These are phyloP conservation scores for Entonaema liquescens DNA, from an alignment of 495 filamentous ascomycete genomes.

Conservation along the genomic window DNA sequence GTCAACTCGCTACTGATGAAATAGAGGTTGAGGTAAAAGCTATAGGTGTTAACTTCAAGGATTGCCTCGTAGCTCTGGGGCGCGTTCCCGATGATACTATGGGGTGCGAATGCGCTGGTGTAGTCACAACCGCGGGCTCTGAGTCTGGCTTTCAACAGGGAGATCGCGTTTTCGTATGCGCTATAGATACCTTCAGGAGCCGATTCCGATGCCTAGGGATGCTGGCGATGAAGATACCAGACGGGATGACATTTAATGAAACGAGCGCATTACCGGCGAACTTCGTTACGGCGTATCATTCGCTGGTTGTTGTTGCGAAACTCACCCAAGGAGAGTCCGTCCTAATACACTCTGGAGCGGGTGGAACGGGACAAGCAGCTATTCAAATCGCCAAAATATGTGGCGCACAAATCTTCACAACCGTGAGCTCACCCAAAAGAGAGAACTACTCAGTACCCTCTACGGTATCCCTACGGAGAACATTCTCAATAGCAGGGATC, in stretches of 20 bases:
- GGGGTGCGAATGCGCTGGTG: slow-evolving; percentile 41
- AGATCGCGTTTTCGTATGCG: not conserved
- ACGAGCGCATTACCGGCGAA: too few species aligned
- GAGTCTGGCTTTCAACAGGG: slow-evolving; percentile 28
- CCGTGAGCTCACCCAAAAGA: not conserved
- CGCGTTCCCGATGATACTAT: slow-evolving; percentile 1
- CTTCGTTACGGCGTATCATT: too few species aligned
- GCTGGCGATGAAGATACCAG: too few species aligned
- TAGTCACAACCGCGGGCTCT: slow-evolving; percentile 42
- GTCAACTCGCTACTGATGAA: not conserved
- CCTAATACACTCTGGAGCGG: not conserved
- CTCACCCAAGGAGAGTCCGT: not conserved
- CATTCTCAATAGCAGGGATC: not conserved
- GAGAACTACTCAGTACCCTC: not conserved
- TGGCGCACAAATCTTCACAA: not conserved
- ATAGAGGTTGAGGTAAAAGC: slow-evolving; percentile 36
- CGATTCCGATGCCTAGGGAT: too few species aligned
- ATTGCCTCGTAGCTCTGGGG: slow-evolving; percentile 32
- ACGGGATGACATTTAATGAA: too few species aligned
- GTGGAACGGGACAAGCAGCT: not conserved
- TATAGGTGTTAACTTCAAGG: slow-evolving; percentile 11
- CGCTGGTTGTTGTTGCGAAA: too few species aligned
- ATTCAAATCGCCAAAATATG: not conserved
- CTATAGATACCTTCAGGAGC: not conserved
- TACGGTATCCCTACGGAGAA: not conserved